Conservation (phyloP, 345 rosid species). For the Dovyalis caffra region DNA sequence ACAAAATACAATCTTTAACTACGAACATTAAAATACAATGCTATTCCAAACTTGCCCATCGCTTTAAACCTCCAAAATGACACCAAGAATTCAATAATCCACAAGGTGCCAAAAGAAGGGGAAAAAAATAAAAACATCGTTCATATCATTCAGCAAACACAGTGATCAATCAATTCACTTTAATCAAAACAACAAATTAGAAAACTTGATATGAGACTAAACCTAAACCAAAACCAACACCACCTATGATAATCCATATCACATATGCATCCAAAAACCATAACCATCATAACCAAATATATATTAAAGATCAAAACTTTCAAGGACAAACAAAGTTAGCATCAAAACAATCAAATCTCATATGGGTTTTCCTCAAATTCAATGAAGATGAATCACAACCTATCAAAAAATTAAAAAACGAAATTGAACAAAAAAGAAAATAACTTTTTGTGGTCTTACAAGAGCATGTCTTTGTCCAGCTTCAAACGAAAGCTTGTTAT, state of each 20-base stretch:
- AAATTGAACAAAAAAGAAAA: background rate
- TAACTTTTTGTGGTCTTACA: background rate
- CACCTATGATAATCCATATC: background rate
- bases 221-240: background rate
- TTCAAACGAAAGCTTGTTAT: background rate
- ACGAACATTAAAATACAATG: background rate
- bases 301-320: background rate
- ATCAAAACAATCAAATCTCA: background rate
- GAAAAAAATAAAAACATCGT: background rate
- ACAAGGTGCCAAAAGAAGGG: background rate
- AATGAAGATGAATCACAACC: background rate
- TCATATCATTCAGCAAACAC: background rate
- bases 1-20: background rate
- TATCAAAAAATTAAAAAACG: background rate
- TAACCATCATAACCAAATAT: background rate
- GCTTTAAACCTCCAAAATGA: background rate
- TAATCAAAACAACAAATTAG: background rate
- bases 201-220: background rate
- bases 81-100: background rate
- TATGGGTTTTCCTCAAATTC: background rate
- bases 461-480: background rate
- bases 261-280: background rate
- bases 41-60: background rate
- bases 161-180: background rate
- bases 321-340: background rate